phyloP scores from a whole-genome alignment of 345 rosid species.

The Arabidopsis thaliana region TAIR10.1 NC_003074.8:6298501-6299000 shows the following conservation, averaged over 20 bases:
- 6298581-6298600: conserved; percentile 82
- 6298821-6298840: conserved; percentile 83
- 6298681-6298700: neutral
- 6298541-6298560: conserved; percentile 82
- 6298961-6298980: conserved; percentile 20
- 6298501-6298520: conserved; percentile 20
- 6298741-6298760: conserved; percentile 85
- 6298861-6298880: conserved; percentile 97
- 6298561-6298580: conserved; percentile 72
- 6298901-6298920: conserved; percentile 83
- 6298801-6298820: conserved; percentile 81
- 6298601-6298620: conserved; percentile 94
- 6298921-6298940: conserved; percentile 1
- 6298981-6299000: conserved; percentile 35
- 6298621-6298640: conserved; percentile 99
- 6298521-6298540: conserved; percentile 87
- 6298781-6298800: conserved; percentile 92
- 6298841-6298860: conserved; percentile 97
- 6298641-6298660: conserved; percentile 95
- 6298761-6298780: conserved; percentile 87
- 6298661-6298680: conserved; percentile 54
- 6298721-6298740: conserved; percentile 68
- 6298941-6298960: neutral
- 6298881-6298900: conserved; percentile 89
- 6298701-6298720: conserved; percentile 26